Conservation (phyloP, 257 asterid genomes). For the Ilex asprella region DNA sequence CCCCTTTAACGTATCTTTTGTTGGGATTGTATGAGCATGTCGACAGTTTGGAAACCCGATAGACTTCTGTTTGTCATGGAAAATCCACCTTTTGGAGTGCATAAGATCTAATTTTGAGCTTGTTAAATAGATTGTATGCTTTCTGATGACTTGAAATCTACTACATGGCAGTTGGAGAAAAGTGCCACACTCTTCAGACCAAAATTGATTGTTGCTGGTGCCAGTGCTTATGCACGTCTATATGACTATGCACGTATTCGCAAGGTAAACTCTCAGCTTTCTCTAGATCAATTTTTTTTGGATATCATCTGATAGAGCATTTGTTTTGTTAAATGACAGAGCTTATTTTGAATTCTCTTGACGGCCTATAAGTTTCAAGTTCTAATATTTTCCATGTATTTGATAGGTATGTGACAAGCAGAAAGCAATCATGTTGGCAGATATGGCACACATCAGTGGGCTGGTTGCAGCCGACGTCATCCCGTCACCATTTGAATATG, state of each 20-base stretch:
- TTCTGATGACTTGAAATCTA: not conserved
- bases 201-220: slow-evolving; percentile 3
- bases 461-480: not conserved
- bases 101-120: too few relatives aligned
- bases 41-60: not conserved
- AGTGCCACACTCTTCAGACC: slow-evolving; percentile 6
- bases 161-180: slow-evolving; percentile 1
- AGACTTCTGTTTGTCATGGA: not conserved
- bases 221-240: not conserved
- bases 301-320: not conserved
- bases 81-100: too few relatives aligned
- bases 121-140: not conserved
- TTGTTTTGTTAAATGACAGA: not conserved
- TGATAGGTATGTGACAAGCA: not conserved
- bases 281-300: not conserved
- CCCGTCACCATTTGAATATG: slow-evolving; percentile 1
- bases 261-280: not conserved
- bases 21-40: too few relatives aligned
- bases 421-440: slow-evolving; percentile 3
- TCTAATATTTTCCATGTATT: not conserved
- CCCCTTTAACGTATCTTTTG: too few relatives aligned
- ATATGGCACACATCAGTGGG: slow-evolving; percentile 5
- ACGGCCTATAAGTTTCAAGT: not conserved
- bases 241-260: slow-evolving; percentile 6
- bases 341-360: too few relatives aligned